A percentile compares a stretch with the other conserved stretches of the same genome.
phyloP scores from a whole-genome alignment of 1,284 basidiomycete genomes.

The Irpex sp. region DNA sequence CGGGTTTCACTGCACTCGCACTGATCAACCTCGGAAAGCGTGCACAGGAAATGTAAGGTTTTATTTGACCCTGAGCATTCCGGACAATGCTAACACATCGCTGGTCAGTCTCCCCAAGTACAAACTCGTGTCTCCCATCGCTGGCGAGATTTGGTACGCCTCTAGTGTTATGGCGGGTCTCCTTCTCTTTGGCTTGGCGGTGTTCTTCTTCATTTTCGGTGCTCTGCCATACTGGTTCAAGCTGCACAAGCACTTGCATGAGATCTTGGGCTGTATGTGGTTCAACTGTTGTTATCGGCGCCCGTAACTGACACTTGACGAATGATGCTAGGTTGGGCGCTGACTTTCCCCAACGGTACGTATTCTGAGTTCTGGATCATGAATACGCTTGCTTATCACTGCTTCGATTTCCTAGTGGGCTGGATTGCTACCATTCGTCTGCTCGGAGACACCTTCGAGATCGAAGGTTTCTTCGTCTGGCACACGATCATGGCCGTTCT shows the following conservation, averaged over 20 bases:
- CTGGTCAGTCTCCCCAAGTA: slow-evolving; percentile 33
- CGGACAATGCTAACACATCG: slow-evolving; percentile 4
- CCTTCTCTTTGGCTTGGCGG: slow-evolving; percentile 43
- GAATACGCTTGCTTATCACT: slow-evolving; percentile 1
- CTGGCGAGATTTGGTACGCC: slow-evolving; percentile 48
- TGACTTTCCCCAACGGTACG: slow-evolving; percentile 46
- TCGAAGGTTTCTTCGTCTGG: slow-evolving; percentile 35
- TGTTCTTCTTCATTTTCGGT: slow-evolving; percentile 45
- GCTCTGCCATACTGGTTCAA: slow-evolving; percentile 48
- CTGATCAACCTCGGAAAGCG: slow-evolving; percentile 42
- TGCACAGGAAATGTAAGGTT: slow-evolving; percentile 35
- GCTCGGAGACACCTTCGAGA: slow-evolving; percentile 38
- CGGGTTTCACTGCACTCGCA: slow-evolving; percentile 46
- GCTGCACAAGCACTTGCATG: slow-evolving; percentile 41
- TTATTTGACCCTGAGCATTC: slow-evolving; percentile 1
- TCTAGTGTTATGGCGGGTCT: slow-evolving; percentile 36
- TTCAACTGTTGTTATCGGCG: not conserved
- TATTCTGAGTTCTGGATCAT: not conserved
- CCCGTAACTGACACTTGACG: not conserved
- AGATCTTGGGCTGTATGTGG: slow-evolving; percentile 46
- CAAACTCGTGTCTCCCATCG: slow-evolving; percentile 34
- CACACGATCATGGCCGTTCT: slow-evolving; percentile 37
- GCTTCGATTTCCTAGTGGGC: slow-evolving; percentile 29
- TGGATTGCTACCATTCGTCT: slow-evolving; percentile 42
- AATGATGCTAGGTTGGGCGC: slow-evolving; percentile 34